Conservation (phyloP, 176 grass and related monocot species). For the Themeda triandra region DNA sequence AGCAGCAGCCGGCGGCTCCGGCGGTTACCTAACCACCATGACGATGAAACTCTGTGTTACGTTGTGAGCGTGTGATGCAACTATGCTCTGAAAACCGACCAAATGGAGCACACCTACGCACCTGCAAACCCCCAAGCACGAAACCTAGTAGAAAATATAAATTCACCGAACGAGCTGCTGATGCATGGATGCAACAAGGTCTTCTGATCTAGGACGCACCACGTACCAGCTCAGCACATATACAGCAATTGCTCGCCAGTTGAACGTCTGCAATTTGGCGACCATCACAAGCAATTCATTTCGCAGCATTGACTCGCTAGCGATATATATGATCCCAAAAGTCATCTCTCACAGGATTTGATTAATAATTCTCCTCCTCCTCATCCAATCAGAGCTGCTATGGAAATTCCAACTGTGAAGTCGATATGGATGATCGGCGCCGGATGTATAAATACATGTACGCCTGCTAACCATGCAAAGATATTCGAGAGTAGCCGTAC, state of each 20-base stretch:
- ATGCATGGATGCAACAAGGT: background rate
- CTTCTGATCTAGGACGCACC: background rate
- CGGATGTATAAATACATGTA: background rate
- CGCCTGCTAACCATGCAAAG: background rate
- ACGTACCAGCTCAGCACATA: background rate
- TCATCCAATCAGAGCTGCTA: background rate
- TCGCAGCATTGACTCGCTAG: background rate
- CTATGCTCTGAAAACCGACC: background rate
- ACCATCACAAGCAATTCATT: background rate
- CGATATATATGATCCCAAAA: background rate
- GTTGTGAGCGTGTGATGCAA: background rate
- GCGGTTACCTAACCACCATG: background rate
- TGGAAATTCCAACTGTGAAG: background rate
- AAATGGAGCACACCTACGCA: slow-evolving; percentile 30
- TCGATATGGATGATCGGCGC: background rate
- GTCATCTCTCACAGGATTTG: background rate
- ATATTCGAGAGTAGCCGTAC: background rate
- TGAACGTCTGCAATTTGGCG: slow-evolving; percentile 22
- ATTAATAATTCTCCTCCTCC: background rate
- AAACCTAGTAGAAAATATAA: background rate
- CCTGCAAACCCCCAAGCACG: background rate
- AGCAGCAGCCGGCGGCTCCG: background rate
- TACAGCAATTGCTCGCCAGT: background rate
- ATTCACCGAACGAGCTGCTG: background rate
- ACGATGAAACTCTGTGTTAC: background rate